phyloP scores from a whole-genome alignment of 306 rosid species.

The Vicia villosa region DNA sequence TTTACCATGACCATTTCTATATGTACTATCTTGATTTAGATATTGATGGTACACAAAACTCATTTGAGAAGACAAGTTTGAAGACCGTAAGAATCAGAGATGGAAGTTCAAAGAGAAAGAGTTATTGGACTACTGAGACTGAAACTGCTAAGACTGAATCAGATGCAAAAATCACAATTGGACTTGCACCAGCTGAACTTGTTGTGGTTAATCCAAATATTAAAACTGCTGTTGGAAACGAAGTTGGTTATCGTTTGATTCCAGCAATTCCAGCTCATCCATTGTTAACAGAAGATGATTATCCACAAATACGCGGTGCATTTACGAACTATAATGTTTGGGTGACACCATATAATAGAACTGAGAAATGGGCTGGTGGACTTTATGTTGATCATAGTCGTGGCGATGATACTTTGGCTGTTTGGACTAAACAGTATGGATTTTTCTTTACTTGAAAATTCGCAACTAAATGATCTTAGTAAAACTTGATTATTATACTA shows the following conservation, averaged over 20 bases:
- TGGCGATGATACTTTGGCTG: conserved; percentile 57
- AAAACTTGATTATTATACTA: neutral
- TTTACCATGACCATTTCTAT: conserved; percentile 66
- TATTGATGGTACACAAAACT: conserved; percentile 57
- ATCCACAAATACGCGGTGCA: conserved; percentile 61
- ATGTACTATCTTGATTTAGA: conserved; percentile 62
- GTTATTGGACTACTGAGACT: too few relatives aligned
- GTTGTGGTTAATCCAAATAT: too few relatives aligned
- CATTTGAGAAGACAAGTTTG: conserved; percentile 52
- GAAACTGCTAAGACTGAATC: too few relatives aligned
- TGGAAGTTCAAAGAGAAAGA: too few relatives aligned
- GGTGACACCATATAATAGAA: conserved; percentile 62
- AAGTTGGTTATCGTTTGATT: too few relatives aligned
- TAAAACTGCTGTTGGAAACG: too few relatives aligned
- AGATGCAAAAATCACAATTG: too few relatives aligned
- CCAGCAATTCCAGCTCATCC: too few relatives aligned
- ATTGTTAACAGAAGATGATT: conserved; percentile 48
- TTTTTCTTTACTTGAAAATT: neutral
- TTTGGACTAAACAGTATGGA: conserved; percentile 48
- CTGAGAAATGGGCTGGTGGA: conserved; percentile 72
- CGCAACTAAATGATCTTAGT: neutral
- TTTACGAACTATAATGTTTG: conserved; percentile 54
- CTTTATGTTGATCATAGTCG: conserved; percentile 48
- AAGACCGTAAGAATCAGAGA: conserved; percentile 38
- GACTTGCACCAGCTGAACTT: too few relatives aligned